These are phyloP conservation scores for Metroxylon sagu DNA, from an alignment of 176 grass and related monocot genomes.

Conservation along the genomic window DNA sequence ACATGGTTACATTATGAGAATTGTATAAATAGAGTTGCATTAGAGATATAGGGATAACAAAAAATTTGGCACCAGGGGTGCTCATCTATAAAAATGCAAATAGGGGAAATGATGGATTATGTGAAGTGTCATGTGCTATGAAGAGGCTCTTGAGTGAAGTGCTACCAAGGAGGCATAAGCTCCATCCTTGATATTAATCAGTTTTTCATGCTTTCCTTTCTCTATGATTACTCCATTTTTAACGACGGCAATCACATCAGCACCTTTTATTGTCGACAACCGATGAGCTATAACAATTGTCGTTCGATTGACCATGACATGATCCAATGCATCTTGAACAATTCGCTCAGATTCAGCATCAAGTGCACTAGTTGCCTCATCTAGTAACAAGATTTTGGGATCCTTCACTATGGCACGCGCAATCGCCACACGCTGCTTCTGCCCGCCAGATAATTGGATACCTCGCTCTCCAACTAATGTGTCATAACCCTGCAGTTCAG, in stretches of 20 bases:
- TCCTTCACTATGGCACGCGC: conserved; percentile 81
- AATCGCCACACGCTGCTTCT: conserved; percentile 88
- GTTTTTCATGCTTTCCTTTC: conserved; percentile 78
- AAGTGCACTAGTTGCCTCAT: conserved; percentile 97
- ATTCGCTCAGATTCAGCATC: conserved; percentile 89
- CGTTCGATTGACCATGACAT: conserved; percentile 76
- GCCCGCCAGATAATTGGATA: conserved; percentile 75
- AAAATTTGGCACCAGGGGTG: no score
- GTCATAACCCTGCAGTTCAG: conserved; percentile 60
- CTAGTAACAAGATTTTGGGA: conserved; percentile 70
- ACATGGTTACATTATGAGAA: no score
- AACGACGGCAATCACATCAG: conserved; percentile 66
- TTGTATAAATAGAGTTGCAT: no score
- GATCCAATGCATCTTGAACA: conserved; percentile 85
- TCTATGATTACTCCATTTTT: conserved; percentile 81
- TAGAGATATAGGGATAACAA: no score
- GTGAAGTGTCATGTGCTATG: neutral
- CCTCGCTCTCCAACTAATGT: conserved; percentile 91
- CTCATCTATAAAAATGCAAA: neutral
- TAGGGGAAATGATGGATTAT: neutral
- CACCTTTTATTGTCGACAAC: conserved; percentile 65
- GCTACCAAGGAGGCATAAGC: conserved; percentile 93
- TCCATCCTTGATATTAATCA: conserved; percentile 90
- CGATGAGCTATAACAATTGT: conserved; percentile 81
- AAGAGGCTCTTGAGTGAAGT: conserved; percentile 53